Base-by-base conservation (phyloP, 2,329 filamentous ascomycete species). In the Diplodia intermedia region DNA sequence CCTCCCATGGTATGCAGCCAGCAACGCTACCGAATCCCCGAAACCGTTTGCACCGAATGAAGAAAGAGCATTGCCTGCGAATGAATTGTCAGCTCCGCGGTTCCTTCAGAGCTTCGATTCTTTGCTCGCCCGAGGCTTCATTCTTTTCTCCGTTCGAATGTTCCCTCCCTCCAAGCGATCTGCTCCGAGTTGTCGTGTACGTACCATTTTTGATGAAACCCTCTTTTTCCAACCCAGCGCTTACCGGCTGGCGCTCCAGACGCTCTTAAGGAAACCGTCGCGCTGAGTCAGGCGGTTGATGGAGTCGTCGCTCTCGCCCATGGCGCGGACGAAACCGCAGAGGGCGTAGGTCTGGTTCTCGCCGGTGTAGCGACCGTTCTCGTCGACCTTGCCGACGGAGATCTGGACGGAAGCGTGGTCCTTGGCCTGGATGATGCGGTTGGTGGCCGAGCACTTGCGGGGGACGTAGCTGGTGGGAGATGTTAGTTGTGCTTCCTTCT, bases 371-470 rank as follows among this genome's bases (percentile, higher is more conserved):
- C 94, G 92, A 82, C 95, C 95, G 86, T 94, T 96, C 90, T 99
- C 95, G 84, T 98, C 94, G 78, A 99, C 95, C 88, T 97, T 98
- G 84, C 91, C 94, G 82, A 99, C 87, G 78, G 91, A 92, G 84
- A 99, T 93, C 86, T 99, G 95, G 78, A 98, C 95, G 72, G 92
- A 97, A 79, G 93, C 94, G 89, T 99, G 95, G 86, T 99, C 95
- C 88, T 98, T 97, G 88, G 95, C 93, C 88, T 97, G 97, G 90
- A 99, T 98, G 89, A 98, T 97, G 86, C 95, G 93, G 92, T 97
- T 96, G 84, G 94, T 97, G 78, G 94, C 94, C 84, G 89, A 93
- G 92, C 94, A 98, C 88, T 97, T 98, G 88, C 94, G 93, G 83
- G 93, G 93, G 88, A 97, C 92, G 90, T 97, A 97, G 83, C 93